Base-by-base conservation (phyloP, 352 stramenopile genomes). In the Phytophthora lateralis region DNA sequence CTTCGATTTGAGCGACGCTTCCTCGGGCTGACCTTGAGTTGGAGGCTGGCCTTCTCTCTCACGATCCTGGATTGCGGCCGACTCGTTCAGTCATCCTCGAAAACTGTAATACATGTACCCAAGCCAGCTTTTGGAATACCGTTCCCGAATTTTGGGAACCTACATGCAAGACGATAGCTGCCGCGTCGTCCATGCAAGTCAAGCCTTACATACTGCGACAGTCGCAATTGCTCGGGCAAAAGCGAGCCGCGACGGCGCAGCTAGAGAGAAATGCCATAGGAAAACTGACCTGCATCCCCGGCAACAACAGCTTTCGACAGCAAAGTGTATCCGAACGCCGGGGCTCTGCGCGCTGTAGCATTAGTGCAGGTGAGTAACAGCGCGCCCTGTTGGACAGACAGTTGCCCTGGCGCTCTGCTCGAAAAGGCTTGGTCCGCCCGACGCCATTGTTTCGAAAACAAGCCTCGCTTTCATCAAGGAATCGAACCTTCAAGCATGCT, bases 401-500 rank as follows among this genome's bases (percentile, higher is more conserved):
- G 49, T 60, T 21, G 44, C 55, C 20, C n/a, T 27, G 30, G 17
- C 18, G 32, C 43, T 55, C 37, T 44, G 48, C 48, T 55, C n/a
- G 48, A 44, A 46, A 55, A 55, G 20, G 44, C 34, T 53, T 29
- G 29, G 42, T 20, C 41, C n/a, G 11, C 10, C 29, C 47, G 9
- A 32, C 21, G 21, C n/a, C 45, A 38, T 34, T 66, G 49, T 60
- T 66, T 60, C 49, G 49, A 60, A 54, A 65, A 59, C 57, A 65
- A 37, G 32, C 24, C 24, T 49, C 41, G 58, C 29, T 65, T 59
- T 59, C 56, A 46, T 32, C 35, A 10, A 42, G 5, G 37, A 21
- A 42, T 42, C 15, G 37, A 42, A 42, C 4, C 37, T 42, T 42
- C 37, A 42, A 42, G 21, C 15, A 20, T 18, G 14, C 21, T 20